Base-by-base conservation (phyloP, 345 rosid species). In the Hibiscus tridactylites region DNA sequence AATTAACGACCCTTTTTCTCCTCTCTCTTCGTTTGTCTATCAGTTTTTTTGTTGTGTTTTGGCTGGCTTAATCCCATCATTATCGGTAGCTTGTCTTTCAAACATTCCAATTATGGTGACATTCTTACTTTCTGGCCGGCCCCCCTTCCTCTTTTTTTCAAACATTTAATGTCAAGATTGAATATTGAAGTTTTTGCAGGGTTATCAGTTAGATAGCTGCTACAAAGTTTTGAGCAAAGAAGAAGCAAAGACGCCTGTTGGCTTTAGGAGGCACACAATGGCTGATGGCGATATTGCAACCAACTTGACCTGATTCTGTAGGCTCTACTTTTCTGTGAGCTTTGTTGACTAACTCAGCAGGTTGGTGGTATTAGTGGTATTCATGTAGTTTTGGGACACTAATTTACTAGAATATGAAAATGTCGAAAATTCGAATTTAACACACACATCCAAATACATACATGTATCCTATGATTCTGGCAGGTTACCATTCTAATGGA, bases 201-300 rank as follows among this genome's bases (percentile, higher is more conserved):
- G 67, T 61, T 73, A 68, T 77, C 71, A 12, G 82, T 75, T 79
- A 68, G 76, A 73, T 80, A 80, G 81, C 75, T 79, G 77, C 77
- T 68, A 71, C 76, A 80, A 73, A 69, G 77, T 60, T 63, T 80
- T 74, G 83, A 78, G 83, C 81, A 79, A 76, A 81, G 77, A 61
- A 49, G 77, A 78, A 81, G 85, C 84, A 81, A 81, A 71, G 71
- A 46, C 64, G 70, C 37, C 57, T 80, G 79, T 77, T 57, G 73
- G 70, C 67, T 70, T 72, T 61, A 60, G 53, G 74, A 56, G 76
- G 66, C 76, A 72, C 78, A 70, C 35, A n/a, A 78, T 74, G 74
- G 71, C 58, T 72, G 84, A 73, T 73, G 53, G 75, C 29, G 76
- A 78, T 79, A 68, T 69, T 50, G 68, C 77, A 79, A 60, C 75